Base-by-base conservation (phyloP, 1,284 basidiomycete genomes). In the Ganoderma leucocontextum region DNA sequence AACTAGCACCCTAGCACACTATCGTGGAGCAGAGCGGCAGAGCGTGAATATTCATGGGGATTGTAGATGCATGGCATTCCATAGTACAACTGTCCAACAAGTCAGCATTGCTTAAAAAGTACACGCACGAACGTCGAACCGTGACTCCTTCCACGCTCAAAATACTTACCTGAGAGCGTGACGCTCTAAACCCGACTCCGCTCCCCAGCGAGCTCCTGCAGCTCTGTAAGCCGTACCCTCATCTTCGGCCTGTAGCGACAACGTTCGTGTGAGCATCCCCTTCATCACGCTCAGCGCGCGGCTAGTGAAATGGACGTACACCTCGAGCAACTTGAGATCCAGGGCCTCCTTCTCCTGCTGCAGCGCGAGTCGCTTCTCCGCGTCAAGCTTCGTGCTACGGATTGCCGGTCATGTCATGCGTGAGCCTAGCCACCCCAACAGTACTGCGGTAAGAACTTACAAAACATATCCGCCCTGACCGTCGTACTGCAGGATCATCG, bases 341-440 rank as follows among this genome's bases (percentile, higher is more conserved):
- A 96, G 78, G 22, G 85, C 87, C 79, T 96, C 93, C 81, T 97
- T 98, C 86, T 98, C 96, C 79, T 97, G 95, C 80, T 98, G 96
- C 62, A 99, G 82, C 1, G 93, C 94, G 60, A 99, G 84, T 33
- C 98, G 89, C 80, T 92, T 94, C 82, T 98, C 95, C 10, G 96
- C 94, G 76, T 99, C 94, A 39, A 99, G 84, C 77, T 95, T 91
- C 22, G 95, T 95, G 79, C 94, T 95, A 75, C 29, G 64, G 58
- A 63, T 38, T 10, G 5, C 10, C 22, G 58, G 12, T 8, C n/a
- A 38, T 8, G n/a, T 7, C 25, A 5, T 22, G 17, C 19, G 55
- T 58, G 9, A 49, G 12, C 12, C 25, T 13, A 2, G 9, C 55
- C 9, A n/a, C 33, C 1, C 6, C 55, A 22, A 22, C 19, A 19